phyloP scores from a whole-genome alignment of 2,329 filamentous ascomycete species.

The Davidsoniella neocaledoniae region DNA sequence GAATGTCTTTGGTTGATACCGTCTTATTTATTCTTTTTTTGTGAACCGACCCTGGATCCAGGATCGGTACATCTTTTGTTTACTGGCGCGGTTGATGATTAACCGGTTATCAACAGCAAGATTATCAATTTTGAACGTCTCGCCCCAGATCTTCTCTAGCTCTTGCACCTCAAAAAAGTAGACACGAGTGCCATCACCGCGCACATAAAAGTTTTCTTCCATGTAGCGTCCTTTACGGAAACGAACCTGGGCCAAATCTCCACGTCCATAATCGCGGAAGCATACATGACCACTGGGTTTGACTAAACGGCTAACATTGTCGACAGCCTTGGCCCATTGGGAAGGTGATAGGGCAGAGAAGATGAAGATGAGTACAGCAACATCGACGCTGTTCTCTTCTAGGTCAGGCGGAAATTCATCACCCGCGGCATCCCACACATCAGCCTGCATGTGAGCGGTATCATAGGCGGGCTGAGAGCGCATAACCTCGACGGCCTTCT shows the following conservation, averaged over 20 bases:
- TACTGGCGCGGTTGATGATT: slow-evolving; percentile 77
- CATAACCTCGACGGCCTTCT: slow-evolving; percentile 88
- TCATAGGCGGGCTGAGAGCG: slow-evolving; percentile 58
- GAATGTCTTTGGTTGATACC: not conserved
- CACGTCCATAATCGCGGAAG: slow-evolving; percentile 92
- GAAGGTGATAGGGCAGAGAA: slow-evolving; percentile 77
- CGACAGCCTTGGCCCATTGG: slow-evolving; percentile 71
- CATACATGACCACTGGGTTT: slow-evolving; percentile 88
- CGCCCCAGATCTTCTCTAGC: slow-evolving; percentile 62
- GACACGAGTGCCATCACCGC: slow-evolving; percentile 87
- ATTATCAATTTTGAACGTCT: slow-evolving; percentile 39
- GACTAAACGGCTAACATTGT: slow-evolving; percentile 64
- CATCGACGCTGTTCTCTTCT: slow-evolving; percentile 63
- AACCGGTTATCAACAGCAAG: slow-evolving; percentile 75
- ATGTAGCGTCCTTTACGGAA: slow-evolving; percentile 93
- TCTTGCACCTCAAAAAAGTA: slow-evolving; percentile 93
- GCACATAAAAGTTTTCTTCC: slow-evolving; percentile 92
- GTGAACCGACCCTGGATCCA: slow-evolving; percentile 79
- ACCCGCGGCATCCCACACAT: slow-evolving; percentile 83
- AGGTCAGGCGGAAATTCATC: slow-evolving; percentile 61
- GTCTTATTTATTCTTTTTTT: slow-evolving; percentile 32
- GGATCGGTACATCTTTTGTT: slow-evolving; percentile 96
- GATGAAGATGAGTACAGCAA: slow-evolving; percentile 91
- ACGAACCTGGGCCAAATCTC: slow-evolving; percentile 86
- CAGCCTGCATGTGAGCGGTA: slow-evolving; percentile 55